phyloP scores from a whole-genome alignment of 2,329 filamentous ascomycete species.

The Claviceps monticola region DNA sequence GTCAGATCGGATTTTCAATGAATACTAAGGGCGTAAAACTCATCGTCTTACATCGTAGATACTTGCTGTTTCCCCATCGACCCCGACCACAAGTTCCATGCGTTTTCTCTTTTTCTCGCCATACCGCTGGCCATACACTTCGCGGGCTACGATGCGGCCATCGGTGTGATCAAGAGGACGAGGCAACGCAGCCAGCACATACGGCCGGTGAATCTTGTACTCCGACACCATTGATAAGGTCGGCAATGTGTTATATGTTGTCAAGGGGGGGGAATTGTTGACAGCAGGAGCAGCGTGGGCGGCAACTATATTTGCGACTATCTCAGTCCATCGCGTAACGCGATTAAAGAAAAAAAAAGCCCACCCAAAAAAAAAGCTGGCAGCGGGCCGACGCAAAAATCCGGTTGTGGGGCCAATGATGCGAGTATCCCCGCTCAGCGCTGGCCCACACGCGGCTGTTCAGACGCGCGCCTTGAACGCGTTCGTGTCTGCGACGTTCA shows the following conservation, averaged over 20 bases:
- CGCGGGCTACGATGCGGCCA: conserved; percentile 41
- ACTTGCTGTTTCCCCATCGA: conserved; percentile 51
- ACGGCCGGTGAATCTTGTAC: conserved; percentile 51
- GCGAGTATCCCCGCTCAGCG: not conserved
- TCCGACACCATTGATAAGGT: conserved; percentile 37
- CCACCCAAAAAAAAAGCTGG: conserved; percentile 19
- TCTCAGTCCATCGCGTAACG: not conserved
- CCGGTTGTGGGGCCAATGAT: conserved; percentile 16
- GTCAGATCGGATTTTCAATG: not conserved
- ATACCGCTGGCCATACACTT: conserved; percentile 45
- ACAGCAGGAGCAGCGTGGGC: not conserved
- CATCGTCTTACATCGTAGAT: conserved; percentile 45
- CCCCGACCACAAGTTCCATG: conserved; percentile 47
- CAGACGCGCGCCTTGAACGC: conserved; percentile 9
- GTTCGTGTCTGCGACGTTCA: too few relatives aligned
- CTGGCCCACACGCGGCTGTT: not conserved
- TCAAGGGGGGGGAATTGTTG: not conserved
- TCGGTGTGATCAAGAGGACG: conserved; percentile 39
- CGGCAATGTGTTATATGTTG: not conserved
- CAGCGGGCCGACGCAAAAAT: conserved; percentile 20
- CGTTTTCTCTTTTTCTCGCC: conserved; percentile 48
- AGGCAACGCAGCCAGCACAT: conserved; percentile 45
- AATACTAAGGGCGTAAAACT: not conserved
- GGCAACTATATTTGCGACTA: not conserved
- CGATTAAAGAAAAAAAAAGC: conserved; percentile 18